phyloP scores from a whole-genome alignment of 805 yeast genomes.

The Cyberlindnera euphorbiiphila region DNA sequence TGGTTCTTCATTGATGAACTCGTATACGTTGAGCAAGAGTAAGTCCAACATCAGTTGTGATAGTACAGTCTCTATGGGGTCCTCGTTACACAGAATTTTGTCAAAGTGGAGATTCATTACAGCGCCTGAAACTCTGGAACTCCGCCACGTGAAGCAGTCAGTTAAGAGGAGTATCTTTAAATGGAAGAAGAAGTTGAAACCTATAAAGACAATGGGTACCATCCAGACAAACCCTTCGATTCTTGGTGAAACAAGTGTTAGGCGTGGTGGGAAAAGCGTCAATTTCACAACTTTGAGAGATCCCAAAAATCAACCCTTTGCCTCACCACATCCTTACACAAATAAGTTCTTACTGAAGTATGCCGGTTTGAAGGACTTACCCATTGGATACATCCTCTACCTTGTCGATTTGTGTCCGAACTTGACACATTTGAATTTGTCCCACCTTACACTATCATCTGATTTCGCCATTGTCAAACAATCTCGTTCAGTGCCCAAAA shows the following conservation, averaged over 20 bases:
- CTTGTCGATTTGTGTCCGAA: slow-evolving; percentile 65
- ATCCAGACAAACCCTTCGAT: too few species aligned
- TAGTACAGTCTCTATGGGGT: slow-evolving; percentile 16
- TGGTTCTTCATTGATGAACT: slow-evolving; percentile 35
- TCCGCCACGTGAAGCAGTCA: slow-evolving; percentile 5
- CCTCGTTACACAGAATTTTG: slow-evolving; percentile 16
- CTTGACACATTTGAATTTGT: slow-evolving; percentile 51
- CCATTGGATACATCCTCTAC: slow-evolving; percentile 72
- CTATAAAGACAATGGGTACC: too few species aligned
- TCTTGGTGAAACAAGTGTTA: too few species aligned
- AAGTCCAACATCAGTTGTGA: slow-evolving; percentile 25
- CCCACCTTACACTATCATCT: slow-evolving; percentile 54
- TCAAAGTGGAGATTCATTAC: slow-evolving; percentile 5
- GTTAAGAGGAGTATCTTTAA: slow-evolving; percentile 8
- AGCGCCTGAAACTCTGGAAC: slow-evolving; percentile 2
- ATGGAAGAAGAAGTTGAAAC: slow-evolving; percentile 6
- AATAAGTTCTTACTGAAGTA: slow-evolving; percentile 60
- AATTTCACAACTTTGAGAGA: slow-evolving; percentile 14
- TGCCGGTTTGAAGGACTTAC: slow-evolving; percentile 68
- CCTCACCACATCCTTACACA: slow-evolving; percentile 52
- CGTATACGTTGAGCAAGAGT: slow-evolving; percentile 26
- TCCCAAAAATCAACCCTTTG: slow-evolving; percentile 31
- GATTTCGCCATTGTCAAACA: slow-evolving; percentile 52
- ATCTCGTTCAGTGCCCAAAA: slow-evolving; percentile 1
- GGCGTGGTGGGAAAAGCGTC: slow-evolving; percentile 3